A percentile compares a stretch with the other conserved stretches of the same genome.
Evolutionary conservation across 345 rosid species (phyloP).

Genomic region (Carallia pectinifolia): DNA sequence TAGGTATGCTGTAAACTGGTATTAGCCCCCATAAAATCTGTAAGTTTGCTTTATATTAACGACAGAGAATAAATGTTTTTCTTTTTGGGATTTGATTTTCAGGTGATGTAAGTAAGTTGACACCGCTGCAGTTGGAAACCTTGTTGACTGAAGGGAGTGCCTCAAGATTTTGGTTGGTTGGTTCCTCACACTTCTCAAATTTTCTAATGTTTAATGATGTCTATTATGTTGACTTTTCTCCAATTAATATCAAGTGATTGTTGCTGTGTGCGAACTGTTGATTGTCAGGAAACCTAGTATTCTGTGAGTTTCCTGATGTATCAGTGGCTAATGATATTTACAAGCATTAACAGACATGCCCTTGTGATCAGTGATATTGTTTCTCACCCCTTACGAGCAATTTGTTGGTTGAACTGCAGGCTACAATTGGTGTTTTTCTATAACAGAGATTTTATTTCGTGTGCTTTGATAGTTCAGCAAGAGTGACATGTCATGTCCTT

Average conservation of each 20-base stretch:
- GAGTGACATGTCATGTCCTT: not conserved
- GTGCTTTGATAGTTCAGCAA: not conserved
- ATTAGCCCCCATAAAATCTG: not conserved
- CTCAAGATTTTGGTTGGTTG: conserved; percentile 87
- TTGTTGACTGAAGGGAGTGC: conserved; percentile 70
- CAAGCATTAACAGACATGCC: not conserved
- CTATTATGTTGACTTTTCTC: not conserved
- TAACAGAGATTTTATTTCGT: too few species aligned
- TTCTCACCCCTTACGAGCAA: not conserved
- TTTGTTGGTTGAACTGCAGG: not conserved
- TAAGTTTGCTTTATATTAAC: not conserved
- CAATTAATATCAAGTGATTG: not conserved
- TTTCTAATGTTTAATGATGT: not conserved
- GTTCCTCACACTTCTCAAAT: conserved; percentile 29
- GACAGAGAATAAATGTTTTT: not conserved
- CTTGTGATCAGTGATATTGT: not conserved
- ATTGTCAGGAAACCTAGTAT: not conserved
- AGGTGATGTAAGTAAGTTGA: conserved; percentile 67
- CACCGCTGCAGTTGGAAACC: conserved; percentile 86
- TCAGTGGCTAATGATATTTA: not conserved
- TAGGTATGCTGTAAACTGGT: conserved; percentile 49
- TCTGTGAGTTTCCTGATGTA: not conserved
- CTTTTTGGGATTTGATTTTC: conserved; percentile 17
- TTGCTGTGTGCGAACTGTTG: not conserved
- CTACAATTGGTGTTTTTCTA: too few species aligned